Evolutionary conservation across 116 monocot genomes (phyloP).

Genomic region (Phalaenopsis hybrid): DNA sequence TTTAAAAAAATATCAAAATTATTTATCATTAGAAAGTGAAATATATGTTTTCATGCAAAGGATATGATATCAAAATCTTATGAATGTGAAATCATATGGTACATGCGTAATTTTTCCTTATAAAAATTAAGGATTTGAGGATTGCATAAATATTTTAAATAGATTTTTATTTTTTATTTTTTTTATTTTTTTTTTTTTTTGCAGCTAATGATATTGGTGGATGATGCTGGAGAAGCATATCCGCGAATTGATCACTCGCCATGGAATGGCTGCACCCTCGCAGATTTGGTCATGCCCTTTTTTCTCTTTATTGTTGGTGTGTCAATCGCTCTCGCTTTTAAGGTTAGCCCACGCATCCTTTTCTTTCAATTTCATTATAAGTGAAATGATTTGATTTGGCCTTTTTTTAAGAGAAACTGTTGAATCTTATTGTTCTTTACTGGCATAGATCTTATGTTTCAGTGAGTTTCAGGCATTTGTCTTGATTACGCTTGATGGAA

Average conservation of each 20-base stretch:
- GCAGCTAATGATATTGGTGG: conserved; percentile 45
- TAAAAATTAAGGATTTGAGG: no score
- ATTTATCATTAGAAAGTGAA: no score
- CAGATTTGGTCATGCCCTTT: conserved; percentile 48
- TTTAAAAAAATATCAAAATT: no score
- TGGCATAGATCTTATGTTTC: neutral
- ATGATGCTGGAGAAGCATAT: conserved; percentile 31
- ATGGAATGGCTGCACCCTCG: conserved; percentile 52
- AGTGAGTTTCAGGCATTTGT: neutral
- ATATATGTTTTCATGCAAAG: no score
- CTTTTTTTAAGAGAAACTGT: no score
- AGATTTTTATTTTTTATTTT: no score
- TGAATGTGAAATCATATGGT: no score
- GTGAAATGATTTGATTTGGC: neutral
- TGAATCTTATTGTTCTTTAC: neutral
- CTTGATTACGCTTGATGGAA: neutral
- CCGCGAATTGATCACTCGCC: conserved; percentile 46
- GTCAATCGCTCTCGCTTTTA: conserved; percentile 30
- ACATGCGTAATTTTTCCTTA: no score
- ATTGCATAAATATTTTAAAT: no score
- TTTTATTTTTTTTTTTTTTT: neutral
- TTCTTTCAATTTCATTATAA: no score
- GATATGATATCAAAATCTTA: no score
- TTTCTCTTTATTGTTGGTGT: conserved; percentile 47
- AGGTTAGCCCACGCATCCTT: conserved; percentile 8